Percentiles rank a stretch among this genome's conserved stretches.
These are phyloP conservation scores for Pilasporangium apinafurcum DNA, from an alignment of 352 stramenopile species.

Conservation along the genomic window DNA sequence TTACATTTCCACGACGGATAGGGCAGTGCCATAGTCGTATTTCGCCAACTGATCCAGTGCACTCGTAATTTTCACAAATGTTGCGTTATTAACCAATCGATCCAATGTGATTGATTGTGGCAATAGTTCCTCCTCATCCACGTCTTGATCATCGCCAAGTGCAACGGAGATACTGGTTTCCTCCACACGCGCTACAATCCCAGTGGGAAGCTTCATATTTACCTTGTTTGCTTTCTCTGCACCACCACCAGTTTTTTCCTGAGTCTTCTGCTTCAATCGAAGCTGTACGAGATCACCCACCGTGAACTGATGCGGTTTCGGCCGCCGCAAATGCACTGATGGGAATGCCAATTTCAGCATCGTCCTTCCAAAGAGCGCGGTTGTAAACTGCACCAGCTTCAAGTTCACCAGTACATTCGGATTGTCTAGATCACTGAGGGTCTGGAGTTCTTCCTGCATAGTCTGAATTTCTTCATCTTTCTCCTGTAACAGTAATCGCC, in stretches of 20 bases:
- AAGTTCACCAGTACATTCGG: slow-evolving; percentile 62
- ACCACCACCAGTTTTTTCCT: slow-evolving; percentile 4
- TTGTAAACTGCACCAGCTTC: slow-evolving; percentile 26
- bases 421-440: slow-evolving; percentile 48
- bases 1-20: slow-evolving; percentile 59
- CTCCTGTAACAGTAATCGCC: slow-evolving; percentile 43
- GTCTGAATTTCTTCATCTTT: slow-evolving; percentile 56
- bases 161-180: slow-evolving; percentile 55
- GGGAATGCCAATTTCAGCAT: slow-evolving; percentile 52
- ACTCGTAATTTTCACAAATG: slow-evolving; percentile 63
- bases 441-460: slow-evolving; percentile 46
- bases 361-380: slow-evolving; percentile 64
- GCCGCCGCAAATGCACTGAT: slow-evolving; percentile 20
- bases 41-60: slow-evolving; percentile 66
- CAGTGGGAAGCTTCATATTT: slow-evolving; percentile 22
- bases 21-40: slow-evolving; percentile 44
- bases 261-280: slow-evolving; percentile 16
- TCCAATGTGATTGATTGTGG: slow-evolving; percentile 49
- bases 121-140: slow-evolving; percentile 42
- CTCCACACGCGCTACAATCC: slow-evolving; percentile 59
- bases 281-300: slow-evolving; percentile 83
- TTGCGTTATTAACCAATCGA: slow-evolving; percentile 82
- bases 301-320: slow-evolving; percentile 77
- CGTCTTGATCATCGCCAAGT: slow-evolving; percentile 41
- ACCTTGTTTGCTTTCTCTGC: slow-evolving; percentile 5